Percentiles rank a stretch among this genome's conserved stretches.
These are phyloP conservation scores for Geranium brycei DNA, from an alignment of 345 rosid species.

Conservation along the genomic window DNA sequence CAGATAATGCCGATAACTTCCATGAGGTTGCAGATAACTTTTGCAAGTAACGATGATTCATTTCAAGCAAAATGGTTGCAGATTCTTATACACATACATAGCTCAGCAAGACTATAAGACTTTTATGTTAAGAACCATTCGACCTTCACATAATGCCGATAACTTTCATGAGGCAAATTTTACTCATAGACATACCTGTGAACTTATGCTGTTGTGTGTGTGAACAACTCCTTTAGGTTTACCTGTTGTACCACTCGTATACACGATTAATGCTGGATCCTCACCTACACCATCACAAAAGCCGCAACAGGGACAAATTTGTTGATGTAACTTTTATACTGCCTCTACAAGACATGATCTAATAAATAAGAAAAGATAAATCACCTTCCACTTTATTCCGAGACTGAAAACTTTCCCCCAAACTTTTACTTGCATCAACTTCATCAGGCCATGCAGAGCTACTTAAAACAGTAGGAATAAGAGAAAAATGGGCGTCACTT, in stretches of 20 bases:
- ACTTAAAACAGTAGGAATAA: constrained; percentile 46
- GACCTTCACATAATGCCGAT: no score
- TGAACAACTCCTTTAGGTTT: constrained; percentile 98
- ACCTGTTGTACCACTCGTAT: constrained; percentile 98
- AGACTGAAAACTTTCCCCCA: constrained; percentile 21
- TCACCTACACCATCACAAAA: constrained; percentile 36
- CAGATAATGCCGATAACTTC: no score
- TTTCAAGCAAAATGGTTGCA: no score
- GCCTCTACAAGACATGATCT: neutral
- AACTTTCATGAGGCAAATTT: neutral
- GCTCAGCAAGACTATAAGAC: no score
- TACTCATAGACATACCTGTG: constrained; percentile 44
- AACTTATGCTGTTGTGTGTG: constrained; percentile 65
- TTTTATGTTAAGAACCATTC: no score
- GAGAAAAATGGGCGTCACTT: constrained; percentile 48
- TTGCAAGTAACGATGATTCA: no score
- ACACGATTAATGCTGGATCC: constrained; percentile 75
- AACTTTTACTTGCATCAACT: constrained; percentile 22
- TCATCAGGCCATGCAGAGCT: constrained; percentile 26
- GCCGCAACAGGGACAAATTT: neutral
- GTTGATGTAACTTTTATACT: constrained; percentile 5
- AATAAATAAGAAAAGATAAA: constrained; percentile 7
- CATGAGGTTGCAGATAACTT: neutral
- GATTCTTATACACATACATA: no score
- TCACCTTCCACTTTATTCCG: constrained; percentile 11